Evolutionary conservation across 139 green algal genomes (phyloP).

Genomic region (Chlorokybus atmophyticus): DNA sequence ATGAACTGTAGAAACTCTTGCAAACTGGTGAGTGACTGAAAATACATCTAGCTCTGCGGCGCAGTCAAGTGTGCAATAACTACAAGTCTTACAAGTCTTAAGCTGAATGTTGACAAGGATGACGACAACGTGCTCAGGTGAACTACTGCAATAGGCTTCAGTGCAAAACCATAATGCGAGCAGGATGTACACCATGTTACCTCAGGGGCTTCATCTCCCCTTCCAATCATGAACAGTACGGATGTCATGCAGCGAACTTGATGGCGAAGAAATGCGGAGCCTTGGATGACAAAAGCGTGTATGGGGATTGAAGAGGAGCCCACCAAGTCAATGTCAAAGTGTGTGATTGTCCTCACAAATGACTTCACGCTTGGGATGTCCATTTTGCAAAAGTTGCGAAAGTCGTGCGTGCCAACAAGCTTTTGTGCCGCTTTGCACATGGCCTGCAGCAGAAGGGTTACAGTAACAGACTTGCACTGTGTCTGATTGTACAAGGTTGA

Average conservation of each 20-base stretch:
- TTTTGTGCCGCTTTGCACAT: slow-evolving; percentile 57
- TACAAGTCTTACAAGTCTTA: too few relatives aligned
- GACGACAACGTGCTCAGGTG: too few relatives aligned
- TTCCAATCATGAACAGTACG: slow-evolving; percentile 80
- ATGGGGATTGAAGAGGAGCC: not conserved
- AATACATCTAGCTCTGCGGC: too few relatives aligned
- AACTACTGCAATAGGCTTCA: too few relatives aligned
- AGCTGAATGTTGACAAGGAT: too few relatives aligned
- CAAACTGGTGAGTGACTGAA: too few relatives aligned
- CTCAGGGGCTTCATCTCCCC: slow-evolving; percentile 50
- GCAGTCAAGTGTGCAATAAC: too few relatives aligned
- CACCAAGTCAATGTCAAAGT: slow-evolving; percentile 23
- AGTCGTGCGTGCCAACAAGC: slow-evolving; percentile 83
- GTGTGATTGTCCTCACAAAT: slow-evolving; percentile 45
- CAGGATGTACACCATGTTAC: too few relatives aligned
- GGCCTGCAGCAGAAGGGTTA: not conserved
- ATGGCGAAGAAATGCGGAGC: slow-evolving; percentile 24
- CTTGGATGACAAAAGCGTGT: slow-evolving; percentile 4
- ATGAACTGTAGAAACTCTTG: too few relatives aligned
- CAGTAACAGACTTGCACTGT: too few relatives aligned
- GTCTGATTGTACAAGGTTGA: too few relatives aligned
- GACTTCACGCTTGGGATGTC: slow-evolving; percentile 35
- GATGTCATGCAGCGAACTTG: slow-evolving; percentile 86
- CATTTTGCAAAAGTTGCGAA: slow-evolving; percentile 89
- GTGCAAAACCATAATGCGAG: too few relatives aligned